Percentiles rank a stretch among this genome's conserved stretches.
Conservation (phyloP, 768 basidiomycete genomes). For the Leccinellum rugosiceps region DNA sequence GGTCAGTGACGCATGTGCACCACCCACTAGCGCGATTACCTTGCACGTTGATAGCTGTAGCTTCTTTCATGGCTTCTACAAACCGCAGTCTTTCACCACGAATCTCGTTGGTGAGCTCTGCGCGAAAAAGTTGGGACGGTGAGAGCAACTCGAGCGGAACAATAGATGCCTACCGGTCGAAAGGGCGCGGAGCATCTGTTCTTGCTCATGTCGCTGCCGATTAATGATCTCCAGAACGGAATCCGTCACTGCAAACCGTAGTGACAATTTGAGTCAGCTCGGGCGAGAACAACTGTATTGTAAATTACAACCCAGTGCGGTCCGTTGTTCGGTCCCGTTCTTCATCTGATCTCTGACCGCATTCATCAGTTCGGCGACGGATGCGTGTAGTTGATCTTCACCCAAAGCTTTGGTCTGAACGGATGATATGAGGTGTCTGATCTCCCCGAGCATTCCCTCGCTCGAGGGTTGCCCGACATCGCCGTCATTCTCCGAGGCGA, state of each 20-base stretch:
- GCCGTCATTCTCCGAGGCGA: conserved; percentile 20
- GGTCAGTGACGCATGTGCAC: conserved; percentile 2
- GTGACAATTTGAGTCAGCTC: conserved; percentile 7
- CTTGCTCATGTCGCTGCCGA: conserved; percentile 70
- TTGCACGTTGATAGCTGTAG: conserved; percentile 84
- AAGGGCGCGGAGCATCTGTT: conserved; percentile 60
- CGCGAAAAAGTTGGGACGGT: neutral
- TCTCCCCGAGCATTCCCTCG: conserved; percentile 32
- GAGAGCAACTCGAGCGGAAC: neutral
- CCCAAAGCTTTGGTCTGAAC: conserved; percentile 31
- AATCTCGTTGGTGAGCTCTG: conserved; percentile 81
- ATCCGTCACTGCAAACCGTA: conserved; percentile 45
- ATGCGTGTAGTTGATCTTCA: conserved; percentile 30
- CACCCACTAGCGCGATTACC: conserved; percentile 36
- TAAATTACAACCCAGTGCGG: conserved; percentile 34
- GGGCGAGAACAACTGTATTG: conserved; percentile 6
- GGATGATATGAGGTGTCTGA: conserved; percentile 35
- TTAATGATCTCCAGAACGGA: conserved; percentile 61
- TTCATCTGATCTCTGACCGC: conserved; percentile 41
- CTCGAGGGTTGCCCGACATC: conserved; percentile 7
- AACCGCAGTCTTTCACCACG: conserved; percentile 82
- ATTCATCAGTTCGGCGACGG: conserved; percentile 37
- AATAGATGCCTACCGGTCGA: conserved; percentile 50
- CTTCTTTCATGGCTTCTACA: conserved; percentile 94
- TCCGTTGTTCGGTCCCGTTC: conserved; percentile 38